Base-by-base conservation (phyloP, 2,329 filamentous ascomycete species). In the Macrophomina tecta region DNA sequence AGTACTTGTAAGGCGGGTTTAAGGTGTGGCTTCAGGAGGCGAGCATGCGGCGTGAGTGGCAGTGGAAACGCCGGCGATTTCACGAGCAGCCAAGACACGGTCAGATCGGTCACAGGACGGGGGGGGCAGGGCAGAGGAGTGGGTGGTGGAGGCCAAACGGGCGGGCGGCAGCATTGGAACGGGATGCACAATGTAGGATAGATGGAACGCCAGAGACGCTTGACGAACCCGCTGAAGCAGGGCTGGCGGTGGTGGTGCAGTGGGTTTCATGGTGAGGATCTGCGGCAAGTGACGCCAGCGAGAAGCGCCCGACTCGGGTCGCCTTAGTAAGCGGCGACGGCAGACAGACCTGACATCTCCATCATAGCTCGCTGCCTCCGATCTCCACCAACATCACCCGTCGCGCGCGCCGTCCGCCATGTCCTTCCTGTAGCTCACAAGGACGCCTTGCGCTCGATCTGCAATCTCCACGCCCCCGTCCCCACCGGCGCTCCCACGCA, bases 1-100 rank as follows among this genome's bases (percentile, higher is more conserved):
- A 97, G 82, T 97, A 93, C 79, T 81, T 97, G 76, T 97, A 32
- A 60, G 58, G 55, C 55, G 46, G 45, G 18, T 38, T 6, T 18
- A 23, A 11, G 55, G 42, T 30, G 38, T 46, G 55, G 53, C 55
- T 34, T 45, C 18, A 58, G 40, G 55, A 16, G 28, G n/a, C 58
- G 58, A 28, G 58, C 30, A 38, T 62, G 58, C 30, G 45, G 56
- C 56, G 55, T 23, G 46, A 42, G 36, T n/a, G 23, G 40, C 5
- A 16, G 23, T 23, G 30, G 32, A 14, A 18, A 16, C 11, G 45
- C 11, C 58, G 58, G 45, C 23, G 58, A 28, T 49, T 28, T 51
- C 9, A 12, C 23, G 11, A 8, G 32, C 32, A 49, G 56, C 23
- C 14, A 8, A 18, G n/a, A 28, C 11, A 3, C 32, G 28, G n/a